phyloP scores from a whole-genome alignment of 75 land plant genomes.

The Picea sitchensis region DNA sequence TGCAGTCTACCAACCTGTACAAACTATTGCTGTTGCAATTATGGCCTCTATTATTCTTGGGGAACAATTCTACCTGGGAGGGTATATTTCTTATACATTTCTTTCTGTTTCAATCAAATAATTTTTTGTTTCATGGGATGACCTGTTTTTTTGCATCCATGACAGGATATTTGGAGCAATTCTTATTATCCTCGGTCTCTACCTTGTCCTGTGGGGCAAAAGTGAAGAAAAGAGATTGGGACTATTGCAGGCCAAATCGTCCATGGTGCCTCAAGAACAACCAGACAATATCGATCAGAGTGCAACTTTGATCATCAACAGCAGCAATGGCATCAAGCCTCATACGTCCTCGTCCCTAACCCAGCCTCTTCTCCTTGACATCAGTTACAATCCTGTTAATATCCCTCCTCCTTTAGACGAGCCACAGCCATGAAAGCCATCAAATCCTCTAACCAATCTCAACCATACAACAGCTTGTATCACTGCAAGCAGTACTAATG shows the following conservation, averaged over 20 bases:
- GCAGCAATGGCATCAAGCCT: too few species aligned
- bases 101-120: background rate
- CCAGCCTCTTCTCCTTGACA: constrained; percentile 4
- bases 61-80: constrained; percentile 4
- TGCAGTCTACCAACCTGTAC: constrained; percentile 88
- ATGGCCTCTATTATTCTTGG: constrained; percentile 63
- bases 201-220: constrained; percentile 72
- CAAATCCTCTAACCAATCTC: background rate
- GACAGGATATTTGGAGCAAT: constrained; percentile 72
- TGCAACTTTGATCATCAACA: too few species aligned
- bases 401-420: background rate
- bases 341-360: background rate
- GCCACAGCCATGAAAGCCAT: background rate
- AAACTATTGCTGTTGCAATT: constrained; percentile 85
- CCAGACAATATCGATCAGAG: too few species aligned
- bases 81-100: constrained; percentile 30
- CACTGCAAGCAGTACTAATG: background rate
- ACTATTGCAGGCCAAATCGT: background rate
- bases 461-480: background rate
- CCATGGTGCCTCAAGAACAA: too few species aligned
- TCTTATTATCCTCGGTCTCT: constrained; percentile 59
- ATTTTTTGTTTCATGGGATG: background rate
- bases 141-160: background rate
- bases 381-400: background rate
- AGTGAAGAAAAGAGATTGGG: constrained; percentile 38